Percentiles rank a stretch among this genome's conserved stretches.
These are phyloP conservation scores for Paramecium primaurelia DNA, from an alignment of 73 alveolate genomes.

Conservation along the genomic window DNA sequence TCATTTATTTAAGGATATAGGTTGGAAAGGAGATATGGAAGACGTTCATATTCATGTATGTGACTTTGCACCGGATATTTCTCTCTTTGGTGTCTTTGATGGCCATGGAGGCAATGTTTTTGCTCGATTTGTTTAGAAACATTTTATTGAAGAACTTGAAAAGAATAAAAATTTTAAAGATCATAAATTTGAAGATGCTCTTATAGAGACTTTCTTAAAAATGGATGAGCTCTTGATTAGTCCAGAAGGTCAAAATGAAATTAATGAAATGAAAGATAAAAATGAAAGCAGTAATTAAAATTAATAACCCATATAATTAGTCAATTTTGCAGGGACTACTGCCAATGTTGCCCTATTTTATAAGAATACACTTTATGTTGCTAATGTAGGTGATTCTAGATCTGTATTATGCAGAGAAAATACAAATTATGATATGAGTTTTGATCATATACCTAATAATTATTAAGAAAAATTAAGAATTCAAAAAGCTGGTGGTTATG, in stretches of 20 bases:
- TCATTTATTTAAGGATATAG: slow-evolving; percentile 10
- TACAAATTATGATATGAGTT: slow-evolving; percentile 75
- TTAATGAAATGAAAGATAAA: not conserved
- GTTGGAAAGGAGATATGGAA: slow-evolving; percentile 83
- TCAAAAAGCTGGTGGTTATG: slow-evolving; percentile 79
- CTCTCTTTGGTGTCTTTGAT: slow-evolving; percentile 92
- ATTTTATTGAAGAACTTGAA: slow-evolving; percentile 67
- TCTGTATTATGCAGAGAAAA: slow-evolving; percentile 79
- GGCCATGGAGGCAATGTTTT: slow-evolving; percentile 98
- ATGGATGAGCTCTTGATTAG: slow-evolving; percentile 81
- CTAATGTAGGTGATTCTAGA: slow-evolving; percentile 93
- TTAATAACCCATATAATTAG: too few species aligned
- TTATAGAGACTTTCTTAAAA: slow-evolving; percentile 80
- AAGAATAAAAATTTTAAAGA: slow-evolving; percentile 68
- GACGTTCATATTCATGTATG: slow-evolving; percentile 80
- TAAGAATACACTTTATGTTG: slow-evolving; percentile 71
- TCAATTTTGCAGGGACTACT: slow-evolving; percentile 91
- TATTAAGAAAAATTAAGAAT: slow-evolving; percentile 78
- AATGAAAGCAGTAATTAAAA: not conserved
- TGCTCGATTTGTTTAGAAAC: too few species aligned
- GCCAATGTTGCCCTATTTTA: slow-evolving; percentile 83
- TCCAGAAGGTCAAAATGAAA: slow-evolving; percentile 66
- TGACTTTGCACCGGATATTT: slow-evolving; percentile 62
- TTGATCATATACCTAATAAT: slow-evolving; percentile 86
- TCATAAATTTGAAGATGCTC: slow-evolving; percentile 79